Conservation (phyloP, 1,284 basidiomycete genomes). For the Cystobasidium pallidum region DNA sequence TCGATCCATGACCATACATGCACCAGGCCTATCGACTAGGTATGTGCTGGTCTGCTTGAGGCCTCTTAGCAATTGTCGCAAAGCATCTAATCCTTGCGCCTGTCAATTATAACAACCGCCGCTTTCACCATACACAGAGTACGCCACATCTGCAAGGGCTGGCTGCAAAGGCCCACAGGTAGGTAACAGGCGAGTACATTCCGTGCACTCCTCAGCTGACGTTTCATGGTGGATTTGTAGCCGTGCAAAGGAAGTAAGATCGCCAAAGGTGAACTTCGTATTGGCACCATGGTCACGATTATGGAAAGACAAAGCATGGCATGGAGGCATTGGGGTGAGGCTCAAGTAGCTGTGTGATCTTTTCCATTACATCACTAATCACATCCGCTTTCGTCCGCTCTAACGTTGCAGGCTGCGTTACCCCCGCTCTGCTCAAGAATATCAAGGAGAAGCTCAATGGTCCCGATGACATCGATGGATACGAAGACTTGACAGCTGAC, state of each 20-base stretch:
- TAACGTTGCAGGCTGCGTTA: not conserved
- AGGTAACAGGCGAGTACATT: not conserved
- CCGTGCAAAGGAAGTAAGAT: constrained; percentile 56
- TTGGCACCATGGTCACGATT: constrained; percentile 54
- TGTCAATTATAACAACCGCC: too few species aligned
- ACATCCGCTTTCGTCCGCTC: not conserved
- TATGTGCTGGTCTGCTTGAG: not conserved
- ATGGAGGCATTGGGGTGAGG: constrained; percentile 30
- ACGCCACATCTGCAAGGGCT: constrained; percentile 11
- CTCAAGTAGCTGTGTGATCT: too few species aligned
- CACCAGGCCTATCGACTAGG: constrained; percentile 28
- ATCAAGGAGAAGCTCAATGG: constrained; percentile 33
- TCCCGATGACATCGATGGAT: constrained; percentile 48
- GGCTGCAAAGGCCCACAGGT: constrained; percentile 31
- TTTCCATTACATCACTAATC: not conserved
- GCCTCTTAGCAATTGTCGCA: too few species aligned
- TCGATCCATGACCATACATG: not conserved
- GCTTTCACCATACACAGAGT: constrained; percentile 10
- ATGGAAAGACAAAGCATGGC: constrained; percentile 36
- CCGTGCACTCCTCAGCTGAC: not conserved
- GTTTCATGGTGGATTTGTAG: too few species aligned
- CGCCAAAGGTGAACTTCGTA: constrained; percentile 53
- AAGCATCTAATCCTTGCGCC: too few species aligned
- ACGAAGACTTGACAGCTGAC: constrained; percentile 48
- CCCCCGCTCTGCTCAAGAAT: not conserved